Evolutionary conservation across 176 grass and related monocot species (phyloP), one percentile per base, ranked within the genome.

Genomic region (Oryza coarctata): DNA sequence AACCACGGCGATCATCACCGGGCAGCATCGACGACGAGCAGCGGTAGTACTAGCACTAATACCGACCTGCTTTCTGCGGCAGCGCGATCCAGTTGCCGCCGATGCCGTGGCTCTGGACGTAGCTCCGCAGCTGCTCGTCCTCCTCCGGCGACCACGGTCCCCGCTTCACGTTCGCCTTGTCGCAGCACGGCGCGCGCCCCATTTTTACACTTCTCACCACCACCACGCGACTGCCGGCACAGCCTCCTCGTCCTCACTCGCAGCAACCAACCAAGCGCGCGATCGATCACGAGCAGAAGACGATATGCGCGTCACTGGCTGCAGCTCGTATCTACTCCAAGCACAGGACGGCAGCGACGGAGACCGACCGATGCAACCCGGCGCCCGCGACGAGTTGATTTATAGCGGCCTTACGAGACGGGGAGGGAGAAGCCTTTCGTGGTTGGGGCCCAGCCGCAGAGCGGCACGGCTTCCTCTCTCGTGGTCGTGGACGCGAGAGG

Each of bases 181-280:
- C 94, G 78, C 94, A 97, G 89, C 94, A 97, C 83, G 94, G 94
- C 71, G 94, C 83, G 63, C 94, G 92, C 26, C 94, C 94, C 94
- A 97, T 97, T 60, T 9, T 8, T 1, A n/a, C 17, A 57, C 20
- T 3, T 8, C 55, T 60, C 12, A 49, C 45, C 45, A 50, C 45
- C 45, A 6, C 45, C 45, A 1, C 45, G 13, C 40, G 39, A 9
- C 8, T 5, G 34, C 34, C 34, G 34, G 35, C 40, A 0, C 40
- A 11, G 40, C 40, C 11, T 43, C 11, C 40, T 43, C 40, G 9
- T 4, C 39, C 39, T 11, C 44, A 17, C 13, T 47, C 44, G 44
- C 47, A 22, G 55, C 55, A 60, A 57, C 52, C 52, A 57, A 39
- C 38, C 38, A 39, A 39, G 38, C 35, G 35, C 1, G 6, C 20